A percentile compares a stretch with the other conserved stretches of the same genome.
These are phyloP conservation scores for Ambispora gerdemannii DNA, from an alignment of 192 early-diverging fungal genomes.

Conservation along the genomic window DNA sequence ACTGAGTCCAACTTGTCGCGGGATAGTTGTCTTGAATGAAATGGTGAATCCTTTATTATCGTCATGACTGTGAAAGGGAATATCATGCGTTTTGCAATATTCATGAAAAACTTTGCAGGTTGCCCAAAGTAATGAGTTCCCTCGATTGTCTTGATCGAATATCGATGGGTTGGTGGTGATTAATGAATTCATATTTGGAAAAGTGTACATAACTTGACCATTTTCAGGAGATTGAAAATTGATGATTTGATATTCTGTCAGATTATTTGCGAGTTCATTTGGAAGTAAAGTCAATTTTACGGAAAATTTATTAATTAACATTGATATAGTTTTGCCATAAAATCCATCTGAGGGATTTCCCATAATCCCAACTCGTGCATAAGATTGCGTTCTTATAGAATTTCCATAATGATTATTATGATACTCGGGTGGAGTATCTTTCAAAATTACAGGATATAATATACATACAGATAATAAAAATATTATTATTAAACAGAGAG, in stretches of 20 bases:
- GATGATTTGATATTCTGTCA: conserved; percentile 40
- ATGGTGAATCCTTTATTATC: conserved; percentile 52
- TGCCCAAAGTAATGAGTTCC: conserved; percentile 48
- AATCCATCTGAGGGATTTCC: conserved; percentile 69
- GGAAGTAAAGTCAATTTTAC: conserved; percentile 51
- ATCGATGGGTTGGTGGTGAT: background rate
- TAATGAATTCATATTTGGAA: background rate
- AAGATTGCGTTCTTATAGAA: conserved; percentile 33
- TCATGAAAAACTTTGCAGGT: conserved; percentile 52
- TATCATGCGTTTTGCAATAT: conserved; percentile 38
- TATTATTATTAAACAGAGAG: too few species aligned
- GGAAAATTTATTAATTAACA: conserved; percentile 61
- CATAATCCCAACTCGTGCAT: conserved; percentile 62
- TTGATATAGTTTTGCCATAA: conserved; percentile 60
- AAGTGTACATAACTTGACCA: background rate
- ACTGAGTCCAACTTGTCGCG: conserved; percentile 51
- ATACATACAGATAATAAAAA: too few species aligned
- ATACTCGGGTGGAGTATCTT: too few species aligned
- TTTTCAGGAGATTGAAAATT: conserved; percentile 28
- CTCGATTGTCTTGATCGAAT: conserved; percentile 28
- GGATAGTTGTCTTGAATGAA: conserved; percentile 58
- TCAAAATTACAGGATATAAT: too few species aligned
- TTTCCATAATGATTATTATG: too few species aligned
- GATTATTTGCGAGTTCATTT: conserved; percentile 33
- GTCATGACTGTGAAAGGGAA: conserved; percentile 35